Percentiles rank a stretch among this genome's conserved stretches.
Evolutionary conservation across 2,329 filamentous ascomycete genomes (phyloP).

Genomic region (Xylogone sp.): DNA sequence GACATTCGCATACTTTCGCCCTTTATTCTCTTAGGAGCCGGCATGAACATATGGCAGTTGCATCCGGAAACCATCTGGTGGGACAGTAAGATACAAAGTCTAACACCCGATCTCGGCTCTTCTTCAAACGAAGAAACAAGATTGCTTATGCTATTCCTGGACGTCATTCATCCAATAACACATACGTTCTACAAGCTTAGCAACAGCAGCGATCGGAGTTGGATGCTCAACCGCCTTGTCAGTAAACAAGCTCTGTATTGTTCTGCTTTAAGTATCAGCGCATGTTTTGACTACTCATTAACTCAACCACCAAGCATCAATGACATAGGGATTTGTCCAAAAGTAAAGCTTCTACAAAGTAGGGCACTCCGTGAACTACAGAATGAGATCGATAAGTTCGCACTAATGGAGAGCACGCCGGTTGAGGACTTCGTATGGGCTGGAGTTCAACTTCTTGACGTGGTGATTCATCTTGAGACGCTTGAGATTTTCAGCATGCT

Average conservation of each 20-base stretch:
- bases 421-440: not conserved
- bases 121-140: not conserved
- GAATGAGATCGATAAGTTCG: slow-evolving; percentile 1
- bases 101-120: not conserved
- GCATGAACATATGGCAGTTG: no score
- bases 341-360: slow-evolving; percentile 1
- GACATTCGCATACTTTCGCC: no score
- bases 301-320: not conserved
- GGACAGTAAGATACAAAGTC: not conserved
- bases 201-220: slow-evolving; percentile 6
- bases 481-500: slow-evolving; percentile 7
- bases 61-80: slow-evolving; percentile 4
- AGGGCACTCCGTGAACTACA: slow-evolving; percentile 1
- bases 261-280: slow-evolving; percentile 3
- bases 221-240: slow-evolving; percentile 8
- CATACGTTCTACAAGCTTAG: slow-evolving; percentile 9
- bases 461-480: slow-evolving; percentile 5
- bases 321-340: not conserved
- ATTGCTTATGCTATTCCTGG: slow-evolving; percentile 8
- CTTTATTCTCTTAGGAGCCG: no score
- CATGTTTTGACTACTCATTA: slow-evolving; percentile 1
- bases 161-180: slow-evolving; percentile 8
- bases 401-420: not conserved
- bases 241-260: slow-evolving; percentile 7
- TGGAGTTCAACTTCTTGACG: not conserved